These are phyloP conservation scores for Cenchrus purpureus DNA, from an alignment of 176 grass and related monocot genomes.

Conservation along the genomic window DNA sequence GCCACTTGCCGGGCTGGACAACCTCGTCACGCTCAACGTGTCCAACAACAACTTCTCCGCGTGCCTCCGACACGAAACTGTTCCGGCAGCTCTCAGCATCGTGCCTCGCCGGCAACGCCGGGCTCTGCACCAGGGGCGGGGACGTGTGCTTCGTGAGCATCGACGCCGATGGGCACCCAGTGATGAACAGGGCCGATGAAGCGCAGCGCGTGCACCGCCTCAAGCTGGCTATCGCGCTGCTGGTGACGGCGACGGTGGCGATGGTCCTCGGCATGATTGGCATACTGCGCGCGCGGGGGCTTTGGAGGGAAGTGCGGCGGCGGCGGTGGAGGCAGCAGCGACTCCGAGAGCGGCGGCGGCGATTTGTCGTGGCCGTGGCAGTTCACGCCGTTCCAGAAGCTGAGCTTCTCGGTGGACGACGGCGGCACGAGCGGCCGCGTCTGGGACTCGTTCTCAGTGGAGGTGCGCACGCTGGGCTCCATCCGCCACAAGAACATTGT, in stretches of 20 bases:
- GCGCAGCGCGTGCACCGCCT: conserved; percentile 64
- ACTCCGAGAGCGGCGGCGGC: conserved; percentile 49
- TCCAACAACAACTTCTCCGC: conserved; percentile 97
- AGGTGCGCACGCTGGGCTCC: conserved; percentile 86
- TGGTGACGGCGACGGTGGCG: conserved; percentile 82
- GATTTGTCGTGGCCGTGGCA: conserved; percentile 94
- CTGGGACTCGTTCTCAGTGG: conserved; percentile 90
- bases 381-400: conserved; percentile 97
- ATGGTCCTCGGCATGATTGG: conserved; percentile 89
- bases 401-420: conserved; percentile 78
- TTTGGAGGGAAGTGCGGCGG: conserved; percentile 17
- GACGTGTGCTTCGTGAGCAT: conserved; percentile 87
- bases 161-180: conserved; percentile 58
- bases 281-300: conserved; percentile 62
- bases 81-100: conserved; percentile 85
- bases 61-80: conserved; percentile 90
- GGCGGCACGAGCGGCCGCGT: conserved; percentile 43
- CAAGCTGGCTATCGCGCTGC: conserved; percentile 77
- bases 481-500: conserved; percentile 99
- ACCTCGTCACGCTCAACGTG: conserved; percentile 87
- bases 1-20: conserved; percentile 69
- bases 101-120: conserved; percentile 64
- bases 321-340: conserved; percentile 31
- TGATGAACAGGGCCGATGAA: conserved; percentile 40
- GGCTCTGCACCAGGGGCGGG: conserved; percentile 82